Conservation (phyloP, 257 asterid species). For the Ajuga chamaepitys region DNA sequence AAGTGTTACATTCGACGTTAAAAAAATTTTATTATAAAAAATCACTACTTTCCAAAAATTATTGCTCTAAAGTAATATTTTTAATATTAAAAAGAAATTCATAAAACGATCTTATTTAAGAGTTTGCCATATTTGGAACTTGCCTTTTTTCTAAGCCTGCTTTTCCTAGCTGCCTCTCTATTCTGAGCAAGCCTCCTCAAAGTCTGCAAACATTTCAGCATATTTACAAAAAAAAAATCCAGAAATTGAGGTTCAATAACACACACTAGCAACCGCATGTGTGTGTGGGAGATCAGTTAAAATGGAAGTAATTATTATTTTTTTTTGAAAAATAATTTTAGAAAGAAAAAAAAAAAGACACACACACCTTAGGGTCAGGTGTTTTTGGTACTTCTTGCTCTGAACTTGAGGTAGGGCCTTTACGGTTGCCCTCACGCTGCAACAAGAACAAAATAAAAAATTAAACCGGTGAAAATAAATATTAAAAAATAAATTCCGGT, state of each 20-base stretch:
- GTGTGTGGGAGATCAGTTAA: background rate
- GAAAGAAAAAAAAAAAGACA: background rate
- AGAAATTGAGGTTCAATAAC: background rate
- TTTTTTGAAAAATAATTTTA: background rate
- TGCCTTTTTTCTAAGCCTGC: slow-evolving; percentile 87
- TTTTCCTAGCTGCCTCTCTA: slow-evolving; percentile 95
- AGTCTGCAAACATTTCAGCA: slow-evolving; percentile 32
- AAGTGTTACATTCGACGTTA: too few species aligned
- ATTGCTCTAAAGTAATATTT: too few species aligned
- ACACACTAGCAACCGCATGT: background rate
- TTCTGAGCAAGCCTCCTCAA: slow-evolving; percentile 93
- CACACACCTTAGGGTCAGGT: slow-evolving; percentile 66
- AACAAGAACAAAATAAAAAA: slow-evolving; percentile 3
- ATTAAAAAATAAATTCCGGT: background rate
- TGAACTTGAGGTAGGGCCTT: slow-evolving; percentile 41
- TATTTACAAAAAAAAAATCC: background rate
- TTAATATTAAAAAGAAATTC: too few species aligned
- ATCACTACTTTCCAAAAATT: too few species aligned
- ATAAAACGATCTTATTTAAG: too few species aligned
- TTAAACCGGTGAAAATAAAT: background rate
- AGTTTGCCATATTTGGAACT: too few species aligned
- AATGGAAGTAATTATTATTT: background rate
- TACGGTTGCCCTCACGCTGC: slow-evolving; percentile 67
- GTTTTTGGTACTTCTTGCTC: slow-evolving; percentile 60
- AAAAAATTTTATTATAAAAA: too few species aligned